Evolutionary conservation across 2,329 filamentous ascomycete species (phyloP), one percentile per base, ranked within the genome.

Genomic region (Calonectria naviculata): DNA sequence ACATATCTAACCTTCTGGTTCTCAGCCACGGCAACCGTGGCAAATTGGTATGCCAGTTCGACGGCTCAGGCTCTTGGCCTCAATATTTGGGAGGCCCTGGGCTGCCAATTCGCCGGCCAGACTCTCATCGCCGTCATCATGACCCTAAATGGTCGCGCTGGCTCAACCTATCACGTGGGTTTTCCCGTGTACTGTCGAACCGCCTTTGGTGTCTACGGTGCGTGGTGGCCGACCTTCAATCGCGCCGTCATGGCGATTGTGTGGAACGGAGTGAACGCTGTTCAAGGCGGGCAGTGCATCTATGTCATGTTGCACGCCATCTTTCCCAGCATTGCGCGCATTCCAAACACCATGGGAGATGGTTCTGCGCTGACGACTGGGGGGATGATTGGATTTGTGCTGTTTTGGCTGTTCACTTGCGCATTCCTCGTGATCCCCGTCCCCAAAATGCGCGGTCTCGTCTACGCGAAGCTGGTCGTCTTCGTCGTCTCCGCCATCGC

Each of bases 61-160:
- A 81, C 84, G 5, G 84, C 81, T 2, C 82, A 84, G 74, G 78
- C 84, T 3, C 72, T 84, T 10, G 87, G 87, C 12, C 77, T 89
- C 26, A 84, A 81, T 46, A 86, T 87, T 82, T 89, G 87, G 87
- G 86, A 88, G 74, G 82, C 83, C 17, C 70, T 88, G 31, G 84
- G 75, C 56, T 81, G 84, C 76, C 75, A 81, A 49, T 76, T 84
- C 34, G 84, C 80, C 5, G 87, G 87, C 47, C 82, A 86, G 41
- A 78, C 81, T 28, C 76, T 87, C 12, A 82, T 84, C 65, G 82
- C 82, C 41, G 61, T 83, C 69, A 75, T 85, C 68, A 85, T 86
- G 76, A 81, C 82, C 0, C 75, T 86, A 17, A 87, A 86, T 70
- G 84, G 85, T 5, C 80, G 84, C 17, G 79, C 82, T 15, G 84